Conservation (phyloP, 495 filamentous ascomycete species). For the Neurospora sp. region DNA sequence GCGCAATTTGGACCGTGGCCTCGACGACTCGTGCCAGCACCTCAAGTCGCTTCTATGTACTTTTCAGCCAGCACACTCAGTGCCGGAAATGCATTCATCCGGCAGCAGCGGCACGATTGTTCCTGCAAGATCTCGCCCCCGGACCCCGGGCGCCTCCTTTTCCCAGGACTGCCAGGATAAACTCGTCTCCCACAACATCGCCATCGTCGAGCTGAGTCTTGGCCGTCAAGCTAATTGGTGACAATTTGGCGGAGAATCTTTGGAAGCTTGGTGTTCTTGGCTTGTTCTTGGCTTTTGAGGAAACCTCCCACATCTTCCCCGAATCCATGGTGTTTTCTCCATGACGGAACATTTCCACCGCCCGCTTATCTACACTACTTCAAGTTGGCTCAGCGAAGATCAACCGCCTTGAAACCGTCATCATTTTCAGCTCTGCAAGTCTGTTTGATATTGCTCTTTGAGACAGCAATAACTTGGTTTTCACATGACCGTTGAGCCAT, state of each 20-base stretch:
- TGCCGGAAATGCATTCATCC: neutral
- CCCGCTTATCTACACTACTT: neutral
- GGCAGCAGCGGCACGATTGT: neutral
- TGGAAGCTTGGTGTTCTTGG: neutral
- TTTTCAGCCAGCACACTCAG: neutral
- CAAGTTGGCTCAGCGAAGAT: neutral
- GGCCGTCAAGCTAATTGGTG: neutral
- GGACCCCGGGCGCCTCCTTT: neutral
- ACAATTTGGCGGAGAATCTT: neutral
- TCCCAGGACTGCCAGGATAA: neutral
- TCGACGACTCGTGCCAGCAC: neutral
- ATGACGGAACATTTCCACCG: neutral
- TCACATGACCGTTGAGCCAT: neutral
- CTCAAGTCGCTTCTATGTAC: neutral
- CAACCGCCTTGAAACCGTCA: neutral
- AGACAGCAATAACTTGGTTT: neutral
- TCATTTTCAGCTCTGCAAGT: neutral
- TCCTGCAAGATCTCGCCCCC: neutral
- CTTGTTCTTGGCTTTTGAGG: neutral
- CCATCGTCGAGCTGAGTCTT: neutral
- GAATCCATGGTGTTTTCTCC: neutral
- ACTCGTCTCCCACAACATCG: neutral
- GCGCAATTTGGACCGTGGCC: neutral
- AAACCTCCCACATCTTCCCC: neutral
- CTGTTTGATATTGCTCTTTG: neutral